Evolutionary conservation across 768 basidiomycete genomes (phyloP), one percentile per base, ranked within the genome.

Genomic region (Leccinum olivaceopallidum): DNA sequence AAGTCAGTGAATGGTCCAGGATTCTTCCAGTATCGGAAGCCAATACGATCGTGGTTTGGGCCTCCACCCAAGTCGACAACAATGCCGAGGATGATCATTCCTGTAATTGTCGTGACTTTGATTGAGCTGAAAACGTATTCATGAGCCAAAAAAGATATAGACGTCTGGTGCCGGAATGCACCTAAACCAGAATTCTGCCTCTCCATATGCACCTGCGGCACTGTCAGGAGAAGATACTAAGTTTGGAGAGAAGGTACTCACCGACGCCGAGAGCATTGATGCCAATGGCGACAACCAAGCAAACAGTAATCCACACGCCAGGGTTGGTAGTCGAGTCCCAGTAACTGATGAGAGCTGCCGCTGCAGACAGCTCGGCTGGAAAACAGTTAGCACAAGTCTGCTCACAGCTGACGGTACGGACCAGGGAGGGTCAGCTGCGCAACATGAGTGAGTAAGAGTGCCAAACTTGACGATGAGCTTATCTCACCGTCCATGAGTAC

Each of bases 1-100:
- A 61, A 81, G 61, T 85, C 75, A 1, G 75, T 77, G 64, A 88
- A 83, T 0, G 86, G 82, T 1, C 87, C 87, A 0, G 86, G 87
- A 55, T 85, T 54, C 54, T 73, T 77, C 79, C 78, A 80, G 69
- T 77, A 81, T 2, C 77, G 77, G 63, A 80, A 80, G 0, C 71
- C 85, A 56, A 82, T 73, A 30, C 84, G 78, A 61, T 85, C 82
- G 44, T 80, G 79, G 14, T 75, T 76, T 7, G 85, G 83, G 0
- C 80, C 84, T 39, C 85, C 86, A 30, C 85, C 85, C 5, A 85
- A 75, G 60, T 85, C 71, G 30, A 72, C 68, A 4, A 85, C 63
- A 56, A 85, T 74, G 4, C 83, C 82, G 16, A 80, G 74, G 48
- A 85, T 73, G 24, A 80, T 76, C 30, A 80, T 68, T 4, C 79